A percentile compares a stretch with the other conserved stretches of the same genome.
Conservation (phyloP, 305 asterid species). For the Striga hermonthica region DNA sequence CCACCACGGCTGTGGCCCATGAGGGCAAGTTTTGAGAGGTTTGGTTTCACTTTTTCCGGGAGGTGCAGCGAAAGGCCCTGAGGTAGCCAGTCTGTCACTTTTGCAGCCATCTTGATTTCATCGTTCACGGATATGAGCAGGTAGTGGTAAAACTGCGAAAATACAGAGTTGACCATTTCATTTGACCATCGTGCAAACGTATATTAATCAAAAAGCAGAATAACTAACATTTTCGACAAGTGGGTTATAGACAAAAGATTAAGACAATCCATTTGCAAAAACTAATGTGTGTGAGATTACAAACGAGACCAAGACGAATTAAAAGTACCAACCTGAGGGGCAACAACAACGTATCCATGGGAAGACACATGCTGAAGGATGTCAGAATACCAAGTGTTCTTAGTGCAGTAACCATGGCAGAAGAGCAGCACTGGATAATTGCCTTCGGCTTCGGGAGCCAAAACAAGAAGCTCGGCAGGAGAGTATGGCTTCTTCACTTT, state of each 20-base stretch:
- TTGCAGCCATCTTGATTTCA: conserved; percentile 44
- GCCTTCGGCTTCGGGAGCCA: conserved; percentile 49
- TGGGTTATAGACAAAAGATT: too few relatives aligned
- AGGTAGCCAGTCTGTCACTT: conserved; percentile 52
- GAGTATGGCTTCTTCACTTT: conserved; percentile 34
- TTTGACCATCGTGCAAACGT: background rate
- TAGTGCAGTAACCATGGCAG: conserved; percentile 52
- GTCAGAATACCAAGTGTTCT: conserved; percentile 43
- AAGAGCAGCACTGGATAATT: conserved; percentile 51
- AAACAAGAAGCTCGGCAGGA: conserved; percentile 40
- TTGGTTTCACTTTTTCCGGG: conserved; percentile 43
- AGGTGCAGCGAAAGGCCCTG: conserved; percentile 39
- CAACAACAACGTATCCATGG: conserved; percentile 56
- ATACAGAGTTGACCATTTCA: background rate
- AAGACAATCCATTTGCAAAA: too few relatives aligned
- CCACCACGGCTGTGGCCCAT: conserved; percentile 71
- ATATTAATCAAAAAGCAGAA: background rate
- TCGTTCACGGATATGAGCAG: conserved; percentile 38
- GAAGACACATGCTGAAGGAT: conserved; percentile 57
- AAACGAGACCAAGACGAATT: background rate
- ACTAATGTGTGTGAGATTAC: too few relatives aligned
- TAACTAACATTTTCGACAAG: too few relatives aligned
- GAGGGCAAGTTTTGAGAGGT: conserved; percentile 44
- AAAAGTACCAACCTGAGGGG: conserved; percentile 51
- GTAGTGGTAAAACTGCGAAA: conserved; percentile 38